Conservation (phyloP, 805 yeast species). For the Komagataella mondaviorum region DNA sequence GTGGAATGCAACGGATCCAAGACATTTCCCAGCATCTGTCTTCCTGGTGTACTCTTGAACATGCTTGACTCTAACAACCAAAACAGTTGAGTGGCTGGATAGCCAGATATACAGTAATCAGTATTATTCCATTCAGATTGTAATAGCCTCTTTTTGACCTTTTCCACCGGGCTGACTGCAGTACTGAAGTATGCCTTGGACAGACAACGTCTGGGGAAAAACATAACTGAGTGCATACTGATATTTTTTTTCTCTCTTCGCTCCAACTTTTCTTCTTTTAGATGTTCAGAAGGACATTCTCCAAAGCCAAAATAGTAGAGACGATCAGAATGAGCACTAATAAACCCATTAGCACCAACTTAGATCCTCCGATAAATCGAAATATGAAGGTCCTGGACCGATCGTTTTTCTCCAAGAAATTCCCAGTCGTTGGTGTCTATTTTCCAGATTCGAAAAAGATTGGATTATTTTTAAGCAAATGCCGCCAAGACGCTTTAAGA, state of each 20-base stretch:
- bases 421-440: conserved; percentile 52
- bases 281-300: neutral
- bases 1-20: neutral
- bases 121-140: neutral
- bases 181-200: neutral
- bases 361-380: conserved; percentile 54
- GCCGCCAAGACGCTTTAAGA: conserved; percentile 48
- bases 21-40: neutral
- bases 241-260: neutral
- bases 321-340: neutral
- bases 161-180: conserved; percentile 1
- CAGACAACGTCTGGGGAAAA: neutral
- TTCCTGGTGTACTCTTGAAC: neutral
- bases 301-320: neutral
- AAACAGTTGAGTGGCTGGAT: neutral
- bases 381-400: conserved; percentile 57
- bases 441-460: conserved; percentile 56
- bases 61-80: neutral
- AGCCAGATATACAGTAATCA: neutral
- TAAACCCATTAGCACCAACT: neutral
- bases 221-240: neutral
- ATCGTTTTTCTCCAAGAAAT: conserved; percentile 39
- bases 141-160: neutral
- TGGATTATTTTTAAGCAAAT: conserved; percentile 45
- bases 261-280: neutral